A percentile compares a stretch with the other conserved stretches of the same genome.
These are phyloP conservation scores for Diaporthe citriasiana DNA, from an alignment of 2,329 filamentous ascomycete genomes.

Conservation along the genomic window DNA sequence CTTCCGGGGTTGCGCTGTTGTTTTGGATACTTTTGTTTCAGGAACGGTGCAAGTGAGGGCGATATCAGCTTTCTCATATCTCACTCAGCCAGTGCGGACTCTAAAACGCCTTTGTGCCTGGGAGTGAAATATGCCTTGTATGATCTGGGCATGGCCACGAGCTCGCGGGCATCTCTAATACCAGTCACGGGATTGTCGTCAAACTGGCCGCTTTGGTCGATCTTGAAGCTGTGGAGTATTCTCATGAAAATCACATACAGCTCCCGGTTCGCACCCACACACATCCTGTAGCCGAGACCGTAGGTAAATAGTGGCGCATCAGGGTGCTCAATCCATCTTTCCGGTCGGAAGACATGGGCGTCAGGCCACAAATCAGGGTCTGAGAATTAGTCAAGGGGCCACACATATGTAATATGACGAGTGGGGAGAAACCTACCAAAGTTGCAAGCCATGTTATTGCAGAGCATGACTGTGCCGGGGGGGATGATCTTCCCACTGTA, in stretches of 20 bases:
- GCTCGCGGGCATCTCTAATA: conserved; percentile 4
- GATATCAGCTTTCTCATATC: background rate
- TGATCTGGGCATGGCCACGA: conserved; percentile 3
- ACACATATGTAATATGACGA: background rate
- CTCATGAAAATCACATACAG: conserved; percentile 4
- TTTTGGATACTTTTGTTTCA: background rate
- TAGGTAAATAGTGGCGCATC: conserved; percentile 5
- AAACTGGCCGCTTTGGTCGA: background rate
- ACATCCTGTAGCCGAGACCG: background rate
- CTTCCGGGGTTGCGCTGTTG: background rate
- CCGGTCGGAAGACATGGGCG: background rate
- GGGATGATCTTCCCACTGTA: conserved; percentile 72
- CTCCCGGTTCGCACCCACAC: conserved; percentile 2
- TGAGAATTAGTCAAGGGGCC: background rate
- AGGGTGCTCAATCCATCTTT: conserved; percentile 18
- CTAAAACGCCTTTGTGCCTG: background rate
- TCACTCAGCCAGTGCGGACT: background rate
- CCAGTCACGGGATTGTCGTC: conserved; percentile 2
- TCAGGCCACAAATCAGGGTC: background rate
- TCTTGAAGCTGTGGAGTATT: conserved; percentile 14
- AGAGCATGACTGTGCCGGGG: conserved; percentile 61
- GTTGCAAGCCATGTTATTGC: conserved; percentile 12
- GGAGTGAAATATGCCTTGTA: conserved; percentile 14
- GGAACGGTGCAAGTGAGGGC: too few relatives aligned
- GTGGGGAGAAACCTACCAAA: background rate